Percentiles rank a stretch among this genome's conserved stretches.
Conservation (phyloP, 2,329 filamentous ascomycete species). For the Madurella fahalii region DNA sequence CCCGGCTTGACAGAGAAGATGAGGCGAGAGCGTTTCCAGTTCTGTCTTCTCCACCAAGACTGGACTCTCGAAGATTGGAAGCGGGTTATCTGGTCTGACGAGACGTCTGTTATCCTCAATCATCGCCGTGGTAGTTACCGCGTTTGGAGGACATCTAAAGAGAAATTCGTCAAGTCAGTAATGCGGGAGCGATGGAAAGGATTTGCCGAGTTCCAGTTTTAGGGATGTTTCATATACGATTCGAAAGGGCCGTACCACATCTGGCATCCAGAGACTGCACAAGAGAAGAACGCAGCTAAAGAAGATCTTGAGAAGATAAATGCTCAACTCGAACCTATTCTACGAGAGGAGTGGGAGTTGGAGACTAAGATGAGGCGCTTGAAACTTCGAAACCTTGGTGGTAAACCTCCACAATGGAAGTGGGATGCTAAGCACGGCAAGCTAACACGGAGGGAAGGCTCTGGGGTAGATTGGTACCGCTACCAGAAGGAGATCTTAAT, state of each 20-base stretch:
- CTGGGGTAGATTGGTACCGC: too few species aligned
- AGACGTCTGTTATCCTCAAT: slow-evolving; percentile 2
- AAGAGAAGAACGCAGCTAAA: slow-evolving; percentile 5
- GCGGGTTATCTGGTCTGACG: slow-evolving; percentile 2
- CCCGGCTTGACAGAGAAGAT: slow-evolving; percentile 1
- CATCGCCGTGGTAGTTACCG: background rate
- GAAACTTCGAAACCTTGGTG: too few species aligned
- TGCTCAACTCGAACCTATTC: too few species aligned
- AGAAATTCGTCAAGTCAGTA: background rate
- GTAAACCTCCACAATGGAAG: too few species aligned
- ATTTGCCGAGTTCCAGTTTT: slow-evolving; percentile 5
- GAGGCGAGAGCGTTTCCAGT: background rate
- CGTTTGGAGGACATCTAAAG: background rate
- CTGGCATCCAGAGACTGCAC: background rate
- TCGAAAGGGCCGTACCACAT: background rate
- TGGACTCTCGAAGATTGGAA: slow-evolving; percentile 9
- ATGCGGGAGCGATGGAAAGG: slow-evolving; percentile 7
- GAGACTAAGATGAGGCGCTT: too few species aligned
- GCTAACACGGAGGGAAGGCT: too few species aligned
- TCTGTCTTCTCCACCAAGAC: slow-evolving; percentile 3
- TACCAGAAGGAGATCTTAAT: too few species aligned
- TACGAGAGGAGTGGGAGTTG: too few species aligned
- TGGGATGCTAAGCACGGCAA: too few species aligned
- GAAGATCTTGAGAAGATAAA: slow-evolving; percentile 1
- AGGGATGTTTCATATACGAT: background rate